Conservation (phyloP, 2,329 filamentous ascomycete genomes). For the Aspergillus oerlinghausenensis region DNA sequence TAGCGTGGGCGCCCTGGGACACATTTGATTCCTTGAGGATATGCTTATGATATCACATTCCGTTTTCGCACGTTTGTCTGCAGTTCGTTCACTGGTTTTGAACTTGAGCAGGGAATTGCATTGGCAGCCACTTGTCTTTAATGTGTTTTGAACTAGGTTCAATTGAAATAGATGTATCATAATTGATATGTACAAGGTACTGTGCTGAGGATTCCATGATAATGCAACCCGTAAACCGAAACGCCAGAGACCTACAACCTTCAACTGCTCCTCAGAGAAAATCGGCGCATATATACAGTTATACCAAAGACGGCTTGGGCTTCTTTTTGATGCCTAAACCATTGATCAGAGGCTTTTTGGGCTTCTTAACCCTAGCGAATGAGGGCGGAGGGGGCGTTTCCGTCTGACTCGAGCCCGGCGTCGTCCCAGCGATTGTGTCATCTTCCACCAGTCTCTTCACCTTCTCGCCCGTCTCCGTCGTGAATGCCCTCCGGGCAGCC, state of each 20-base stretch:
- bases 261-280: not conserved
- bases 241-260: not conserved
- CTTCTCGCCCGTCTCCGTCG: conserved; percentile 53
- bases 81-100: conserved; percentile 3
- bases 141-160: not conserved
- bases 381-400: conserved; percentile 53
- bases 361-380: conserved; percentile 73
- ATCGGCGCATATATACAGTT: conserved; percentile 1
- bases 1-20: conserved; percentile 23
- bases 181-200: not conserved
- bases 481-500: conserved; percentile 73
- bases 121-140: conserved; percentile 1
- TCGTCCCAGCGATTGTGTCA: conserved; percentile 30
- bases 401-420: conserved; percentile 19
- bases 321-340: conserved; percentile 87
- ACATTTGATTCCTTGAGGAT: conserved; percentile 7
- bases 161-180: not conserved
- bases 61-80: conserved; percentile 9
- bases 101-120: not conserved
- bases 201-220: not conserved
- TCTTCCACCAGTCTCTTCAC: conserved; percentile 52
- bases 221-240: not conserved
- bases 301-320: conserved; percentile 55
- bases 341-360: conserved; percentile 77
- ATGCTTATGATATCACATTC: conserved; percentile 16